Conservation (phyloP, 78 protist genomes). For the Dictyostelium firmibasis region DNA sequence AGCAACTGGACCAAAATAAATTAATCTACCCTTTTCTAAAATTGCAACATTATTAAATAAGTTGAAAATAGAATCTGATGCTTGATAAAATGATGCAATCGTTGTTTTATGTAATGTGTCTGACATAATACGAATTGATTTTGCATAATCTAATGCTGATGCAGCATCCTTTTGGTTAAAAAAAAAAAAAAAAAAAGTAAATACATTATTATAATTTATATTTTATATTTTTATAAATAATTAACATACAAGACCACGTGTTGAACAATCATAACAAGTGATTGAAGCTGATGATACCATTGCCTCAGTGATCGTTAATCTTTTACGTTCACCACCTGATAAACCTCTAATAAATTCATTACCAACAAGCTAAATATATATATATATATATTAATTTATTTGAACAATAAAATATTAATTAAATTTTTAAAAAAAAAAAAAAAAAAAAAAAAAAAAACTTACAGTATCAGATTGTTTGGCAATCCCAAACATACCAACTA, state of each 20-base stretch:
- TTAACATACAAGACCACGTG: constrained; percentile 54
- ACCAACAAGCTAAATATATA: constrained; percentile 75
- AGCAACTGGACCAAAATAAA: constrained; percentile 41
- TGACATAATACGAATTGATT: constrained; percentile 72
- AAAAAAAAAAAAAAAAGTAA: not conserved
- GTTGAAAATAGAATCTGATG: constrained; percentile 55
- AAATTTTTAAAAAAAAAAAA: not conserved
- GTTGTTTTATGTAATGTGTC: constrained; percentile 77
- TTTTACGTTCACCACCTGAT: constrained; percentile 78
- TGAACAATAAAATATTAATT: no score
- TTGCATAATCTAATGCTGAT: constrained; percentile 78
- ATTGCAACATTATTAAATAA: constrained; percentile 44
- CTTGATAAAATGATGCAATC: constrained; percentile 73
- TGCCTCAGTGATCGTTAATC: constrained; percentile 72
- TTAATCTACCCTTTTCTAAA: constrained; percentile 58
- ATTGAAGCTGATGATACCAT: constrained; percentile 61
- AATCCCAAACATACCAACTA: constrained; percentile 48
- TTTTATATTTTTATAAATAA: not conserved
- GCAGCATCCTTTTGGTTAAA: constrained; percentile 49
- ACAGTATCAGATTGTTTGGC: constrained; percentile 36
- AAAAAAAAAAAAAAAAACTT: not conserved
- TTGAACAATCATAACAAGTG: constrained; percentile 70
- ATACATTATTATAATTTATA: not conserved
- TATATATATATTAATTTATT: no score
- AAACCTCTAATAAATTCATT: constrained; percentile 72